Percentiles rank a stretch among this genome's conserved stretches.
phyloP scores from a whole-genome alignment of 495 filamentous ascomycete genomes.

The Hyaloscypha finlandica region DNA sequence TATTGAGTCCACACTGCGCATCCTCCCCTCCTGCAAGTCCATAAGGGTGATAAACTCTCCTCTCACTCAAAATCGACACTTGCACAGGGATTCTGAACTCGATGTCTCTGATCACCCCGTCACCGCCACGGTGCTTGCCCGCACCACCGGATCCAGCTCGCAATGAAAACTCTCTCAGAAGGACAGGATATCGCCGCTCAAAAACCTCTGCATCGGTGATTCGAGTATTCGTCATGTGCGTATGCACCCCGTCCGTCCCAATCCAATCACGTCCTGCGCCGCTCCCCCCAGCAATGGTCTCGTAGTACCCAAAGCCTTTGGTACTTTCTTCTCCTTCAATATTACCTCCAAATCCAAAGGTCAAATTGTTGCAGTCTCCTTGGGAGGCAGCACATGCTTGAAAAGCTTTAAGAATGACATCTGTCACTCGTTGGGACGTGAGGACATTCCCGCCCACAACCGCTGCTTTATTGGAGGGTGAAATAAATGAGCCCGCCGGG shows the following conservation, averaged over 20 bases:
- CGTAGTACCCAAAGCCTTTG: conserved; percentile 94
- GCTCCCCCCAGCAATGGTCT: conserved; percentile 91
- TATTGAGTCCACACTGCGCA: conserved; percentile 75
- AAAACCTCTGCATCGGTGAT: conserved; percentile 98
- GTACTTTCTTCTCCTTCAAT: conserved; percentile 60
- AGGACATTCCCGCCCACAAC: conserved; percentile 97
- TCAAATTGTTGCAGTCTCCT: conserved; percentile 91
- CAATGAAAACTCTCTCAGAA: conserved; percentile 81
- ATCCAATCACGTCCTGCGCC: conserved; percentile 88
- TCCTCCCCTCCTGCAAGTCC: conserved; percentile 87
- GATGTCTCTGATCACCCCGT: conserved; percentile 91
- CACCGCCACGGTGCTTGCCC: conserved; percentile 79
- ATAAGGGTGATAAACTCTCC: conserved; percentile 85
- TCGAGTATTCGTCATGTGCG: conserved; percentile 98
- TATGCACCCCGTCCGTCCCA: conserved; percentile 87
- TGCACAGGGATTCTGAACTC: conserved; percentile 91
- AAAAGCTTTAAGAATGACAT: conserved; percentile 92
- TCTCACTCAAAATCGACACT: conserved; percentile 84
- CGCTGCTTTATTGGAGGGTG: conserved; percentile 82
- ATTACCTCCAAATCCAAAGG: conserved; percentile 81
- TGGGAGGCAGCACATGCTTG: conserved; percentile 87
- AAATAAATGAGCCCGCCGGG: conserved; percentile 79
- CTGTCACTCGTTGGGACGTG: conserved; percentile 87
- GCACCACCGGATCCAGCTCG: conserved; percentile 67
- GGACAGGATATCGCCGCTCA: conserved; percentile 87